Evolutionary conservation across 495 filamentous ascomycete species (phyloP).

Genomic region (Emericellopsis terricola): DNA sequence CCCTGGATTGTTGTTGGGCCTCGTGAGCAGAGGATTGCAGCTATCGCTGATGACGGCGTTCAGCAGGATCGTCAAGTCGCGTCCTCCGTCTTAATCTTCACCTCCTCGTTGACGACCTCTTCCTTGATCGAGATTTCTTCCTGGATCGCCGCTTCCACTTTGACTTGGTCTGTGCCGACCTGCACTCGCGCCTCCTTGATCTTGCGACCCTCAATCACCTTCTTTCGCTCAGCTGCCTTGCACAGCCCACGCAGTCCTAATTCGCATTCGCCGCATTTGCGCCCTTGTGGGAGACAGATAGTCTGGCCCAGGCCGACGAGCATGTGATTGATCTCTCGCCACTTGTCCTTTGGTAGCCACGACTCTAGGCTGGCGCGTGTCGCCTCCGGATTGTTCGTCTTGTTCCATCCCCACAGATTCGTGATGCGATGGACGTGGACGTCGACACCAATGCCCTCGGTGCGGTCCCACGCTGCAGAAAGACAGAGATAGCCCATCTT

Average conservation of each 20-base stretch:
- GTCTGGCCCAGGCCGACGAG: constrained; percentile 82
- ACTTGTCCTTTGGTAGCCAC: constrained; percentile 74
- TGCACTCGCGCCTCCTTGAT: constrained; percentile 11
- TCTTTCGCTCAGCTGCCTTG: constrained; percentile 44
- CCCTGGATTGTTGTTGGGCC: no score
- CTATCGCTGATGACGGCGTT: no score
- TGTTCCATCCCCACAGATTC: constrained; percentile 88
- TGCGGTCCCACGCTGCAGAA: constrained; percentile 38
- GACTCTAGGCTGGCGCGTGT: constrained; percentile 59
- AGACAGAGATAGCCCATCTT: constrained; percentile 97
- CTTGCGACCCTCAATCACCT: constrained; percentile 28
- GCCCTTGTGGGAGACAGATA: constrained; percentile 64
- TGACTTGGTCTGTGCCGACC: constrained; percentile 7
- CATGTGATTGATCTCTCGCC: constrained; percentile 90
- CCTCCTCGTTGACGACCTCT: constrained; percentile 5
- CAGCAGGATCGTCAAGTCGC: no score
- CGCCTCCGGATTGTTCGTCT: constrained; percentile 66
- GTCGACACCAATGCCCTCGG: constrained; percentile 47
- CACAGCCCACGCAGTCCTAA: constrained; percentile 59
- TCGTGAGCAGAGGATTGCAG: no score
- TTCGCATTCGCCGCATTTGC: constrained; percentile 68
- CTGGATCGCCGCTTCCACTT: constrained; percentile 10
- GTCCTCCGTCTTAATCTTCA: not conserved
- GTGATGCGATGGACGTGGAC: constrained; percentile 73
- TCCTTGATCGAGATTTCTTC: constrained; percentile 8